A percentile compares a stretch with the other conserved stretches of the same genome.
Evolutionary conservation across 228 moss, liverwort and hornwort genomes (phyloP).

Genomic region (Sphagnum magellanicum): DNA sequence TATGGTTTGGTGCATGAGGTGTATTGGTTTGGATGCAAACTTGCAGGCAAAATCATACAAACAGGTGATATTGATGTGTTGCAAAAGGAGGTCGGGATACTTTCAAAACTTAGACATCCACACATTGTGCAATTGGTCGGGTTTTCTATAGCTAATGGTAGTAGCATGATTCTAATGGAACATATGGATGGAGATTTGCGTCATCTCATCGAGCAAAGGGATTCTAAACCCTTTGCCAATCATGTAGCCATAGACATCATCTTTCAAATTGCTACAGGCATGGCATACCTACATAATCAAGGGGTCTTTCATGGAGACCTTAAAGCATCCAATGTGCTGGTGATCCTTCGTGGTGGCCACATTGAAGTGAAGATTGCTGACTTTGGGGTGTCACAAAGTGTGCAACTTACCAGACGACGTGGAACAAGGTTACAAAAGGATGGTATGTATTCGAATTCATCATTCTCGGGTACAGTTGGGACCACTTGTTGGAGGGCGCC

Average conservation of each 20-base stretch:
- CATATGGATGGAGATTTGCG: slow-evolving; percentile 2
- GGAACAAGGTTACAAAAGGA: no score
- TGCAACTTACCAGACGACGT: slow-evolving; percentile 9
- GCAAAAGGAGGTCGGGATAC: slow-evolving; percentile 3
- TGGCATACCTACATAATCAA: slow-evolving; percentile 6
- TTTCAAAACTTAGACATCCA: slow-evolving; percentile 4
- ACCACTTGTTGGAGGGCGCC: slow-evolving; percentile 6
- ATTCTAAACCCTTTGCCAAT: not conserved
- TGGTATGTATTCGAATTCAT: slow-evolving; percentile 3
- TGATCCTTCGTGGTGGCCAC: not conserved
- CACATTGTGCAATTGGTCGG: slow-evolving; percentile 5
- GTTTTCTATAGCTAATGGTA: not conserved
- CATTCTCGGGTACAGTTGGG: slow-evolving; percentile 5
- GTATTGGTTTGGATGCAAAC: slow-evolving; percentile 1
- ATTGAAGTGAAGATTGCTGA: slow-evolving; percentile 6
- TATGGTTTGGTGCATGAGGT: slow-evolving; percentile 7
- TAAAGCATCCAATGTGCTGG: slow-evolving; percentile 6
- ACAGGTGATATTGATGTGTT: slow-evolving; percentile 1
- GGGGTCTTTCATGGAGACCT: slow-evolving; percentile 9
- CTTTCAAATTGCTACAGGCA: slow-evolving; percentile 7
- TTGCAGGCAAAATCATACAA: not conserved
- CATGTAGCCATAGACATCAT: not conserved
- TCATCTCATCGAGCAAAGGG: not conserved
- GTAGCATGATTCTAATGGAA: slow-evolving; percentile 6
- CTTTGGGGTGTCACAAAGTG: slow-evolving; percentile 8